These are phyloP conservation scores for Primulina eburnea DNA, from an alignment of 257 asterid genomes.

Conservation along the genomic window DNA sequence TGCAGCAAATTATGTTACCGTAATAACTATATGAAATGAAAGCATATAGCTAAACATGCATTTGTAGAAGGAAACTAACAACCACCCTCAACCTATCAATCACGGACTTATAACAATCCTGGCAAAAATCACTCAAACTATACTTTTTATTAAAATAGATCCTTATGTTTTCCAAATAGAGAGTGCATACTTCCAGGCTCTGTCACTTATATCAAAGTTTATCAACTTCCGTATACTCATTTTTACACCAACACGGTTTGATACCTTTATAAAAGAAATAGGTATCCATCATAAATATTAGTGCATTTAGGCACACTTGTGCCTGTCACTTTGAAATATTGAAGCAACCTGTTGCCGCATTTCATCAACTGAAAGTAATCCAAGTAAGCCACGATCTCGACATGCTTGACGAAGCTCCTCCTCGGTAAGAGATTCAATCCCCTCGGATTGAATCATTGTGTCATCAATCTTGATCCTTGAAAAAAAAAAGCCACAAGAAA, in stretches of 20 bases:
- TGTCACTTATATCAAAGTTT: neutral
- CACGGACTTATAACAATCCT: constrained; percentile 15
- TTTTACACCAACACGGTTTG: neutral
- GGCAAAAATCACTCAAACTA: constrained; percentile 1
- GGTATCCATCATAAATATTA: neutral
- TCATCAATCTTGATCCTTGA: constrained; percentile 86
- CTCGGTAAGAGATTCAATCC: constrained; percentile 85
- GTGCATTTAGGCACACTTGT: neutral
- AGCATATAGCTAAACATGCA: constrained; percentile 11
- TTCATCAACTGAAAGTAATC: constrained; percentile 81
- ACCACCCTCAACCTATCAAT: neutral
- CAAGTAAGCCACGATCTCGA: constrained; percentile 94
- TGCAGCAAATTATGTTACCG: constrained; percentile 1
- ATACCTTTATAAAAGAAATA: constrained; percentile 7
- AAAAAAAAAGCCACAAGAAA: constrained; percentile 22
- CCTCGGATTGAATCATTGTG: constrained; percentile 86
- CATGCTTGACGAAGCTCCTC: constrained; percentile 98
- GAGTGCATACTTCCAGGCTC: neutral
- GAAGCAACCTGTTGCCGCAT: constrained; percentile 89
- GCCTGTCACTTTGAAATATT: neutral
- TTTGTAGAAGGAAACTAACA: constrained; percentile 11
- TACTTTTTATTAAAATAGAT: neutral
- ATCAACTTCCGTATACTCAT: neutral
- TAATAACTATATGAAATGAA: constrained; percentile 2
- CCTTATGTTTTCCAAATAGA: neutral